Base-by-base conservation (phyloP, 73 alveolate species). In the Vitrella brassicaformis region DNA sequence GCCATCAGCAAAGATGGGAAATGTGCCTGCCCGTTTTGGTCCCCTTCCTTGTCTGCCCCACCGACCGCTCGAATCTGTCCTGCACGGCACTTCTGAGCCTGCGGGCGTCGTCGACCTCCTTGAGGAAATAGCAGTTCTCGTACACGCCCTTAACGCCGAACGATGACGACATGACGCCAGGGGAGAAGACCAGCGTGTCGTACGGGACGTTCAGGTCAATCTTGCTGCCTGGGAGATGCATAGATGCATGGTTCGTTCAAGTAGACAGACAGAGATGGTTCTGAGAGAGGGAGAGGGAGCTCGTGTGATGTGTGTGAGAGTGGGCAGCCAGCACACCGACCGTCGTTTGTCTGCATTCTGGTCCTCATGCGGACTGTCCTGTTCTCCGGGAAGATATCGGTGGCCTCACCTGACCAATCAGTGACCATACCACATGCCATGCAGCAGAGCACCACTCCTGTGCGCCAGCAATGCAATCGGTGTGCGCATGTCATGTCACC, bases 61-160 rank as follows among this genome's bases (percentile, higher is more conserved):
- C n/a, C n/a, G n/a, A n/a, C n/a, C n/a, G n/a, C 31, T 76, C 83
- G n/a, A 76, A 76, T 71, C 45, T 46, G 71, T 67, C 70, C 10
- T 71, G 67, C 30, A 76, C 76, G n/a, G 31, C 71, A 31, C 45
- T 67, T 10, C 83, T 71, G 30, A 76, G 19, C 31, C 83, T 70
- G 14, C 75, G 70, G 31, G 83, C 83, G 46, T 76, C 83, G 30
- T 67, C 72, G 71, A 76, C 68, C 45, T 68, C 47, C 76, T 76
- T 76, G 46, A 76, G 47, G 77, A 76, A 76, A 1, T 31, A 19
- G 71, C 77, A 67, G 29, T 76, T 68, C 31, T 25, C 73, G 18
- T 39, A 30, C 47, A 76, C 83, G 0, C 83, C 83, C 14, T 4
- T 4, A 4, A 14, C 14, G 22, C 56, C 56, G 14, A 39, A 39